phyloP scores from a whole-genome alignment of 1,139 yeast genomes.

The Lodderomyces beijingensis region DNA sequence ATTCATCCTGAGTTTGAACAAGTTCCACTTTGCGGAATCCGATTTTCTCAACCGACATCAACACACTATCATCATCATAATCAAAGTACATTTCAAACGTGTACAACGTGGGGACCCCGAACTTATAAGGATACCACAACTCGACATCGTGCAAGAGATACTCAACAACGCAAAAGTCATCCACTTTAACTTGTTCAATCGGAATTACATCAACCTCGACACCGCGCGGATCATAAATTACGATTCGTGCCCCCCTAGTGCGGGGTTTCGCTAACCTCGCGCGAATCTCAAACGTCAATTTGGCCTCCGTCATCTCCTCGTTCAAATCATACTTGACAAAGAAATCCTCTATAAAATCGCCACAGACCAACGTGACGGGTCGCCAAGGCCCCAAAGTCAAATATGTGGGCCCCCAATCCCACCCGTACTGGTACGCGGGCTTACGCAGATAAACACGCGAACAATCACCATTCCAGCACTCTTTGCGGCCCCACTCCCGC shows the following conservation, averaged over 20 bases:
- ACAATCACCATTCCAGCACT: slow-evolving; percentile 38
- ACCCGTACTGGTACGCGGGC: slow-evolving; percentile 54
- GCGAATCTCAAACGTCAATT: too few relatives aligned
- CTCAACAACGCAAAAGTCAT: too few relatives aligned
- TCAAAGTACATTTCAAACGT: slow-evolving; percentile 15
- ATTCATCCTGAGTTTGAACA: slow-evolving; percentile 29
- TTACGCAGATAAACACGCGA: slow-evolving; percentile 42
- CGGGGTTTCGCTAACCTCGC: too few relatives aligned
- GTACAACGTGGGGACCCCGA: slow-evolving; percentile 35
- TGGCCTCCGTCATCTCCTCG: too few relatives aligned
- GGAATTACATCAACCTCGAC: too few relatives aligned
- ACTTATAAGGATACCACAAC: slow-evolving; percentile 41
- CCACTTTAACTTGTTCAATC: too few relatives aligned
- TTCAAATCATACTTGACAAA: slow-evolving; percentile 19
- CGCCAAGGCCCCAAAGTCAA: slow-evolving; percentile 38
- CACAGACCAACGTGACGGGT: not conserved
- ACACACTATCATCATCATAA: too few relatives aligned
- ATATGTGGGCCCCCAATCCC: slow-evolving; percentile 57
- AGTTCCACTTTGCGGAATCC: slow-evolving; percentile 39
- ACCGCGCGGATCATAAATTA: too few relatives aligned
- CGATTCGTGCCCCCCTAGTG: too few relatives aligned
- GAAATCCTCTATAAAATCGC: slow-evolving; percentile 15
- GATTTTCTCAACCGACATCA: slow-evolving; percentile 13
- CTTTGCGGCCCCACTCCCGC: slow-evolving; percentile 16
- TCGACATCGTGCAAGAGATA: slow-evolving; percentile 17